Evolutionary conservation across 2,329 filamentous ascomycete genomes (phyloP).

Genomic region (Fusarium camptoceras): DNA sequence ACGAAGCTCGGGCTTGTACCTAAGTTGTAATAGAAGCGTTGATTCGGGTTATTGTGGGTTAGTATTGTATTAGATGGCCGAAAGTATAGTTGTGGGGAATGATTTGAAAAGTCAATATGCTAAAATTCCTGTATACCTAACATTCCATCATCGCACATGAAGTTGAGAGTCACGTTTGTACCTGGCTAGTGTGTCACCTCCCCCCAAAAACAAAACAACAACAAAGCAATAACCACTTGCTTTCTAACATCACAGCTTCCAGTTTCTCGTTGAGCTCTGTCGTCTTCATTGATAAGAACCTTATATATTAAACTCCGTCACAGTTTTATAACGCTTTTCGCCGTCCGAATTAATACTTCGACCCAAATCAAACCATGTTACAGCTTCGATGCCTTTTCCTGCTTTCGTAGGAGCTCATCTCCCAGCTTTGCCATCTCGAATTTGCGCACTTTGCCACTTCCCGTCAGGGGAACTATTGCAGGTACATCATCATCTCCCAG

Average conservation of each 20-base stretch:
- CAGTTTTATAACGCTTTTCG: conserved; percentile 4
- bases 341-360: neutral
- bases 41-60: neutral
- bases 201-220: neutral
- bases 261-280: neutral
- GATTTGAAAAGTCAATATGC: neutral
- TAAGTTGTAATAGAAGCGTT: conserved; percentile 58
- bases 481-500: conserved; percentile 72
- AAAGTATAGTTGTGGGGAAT: neutral
- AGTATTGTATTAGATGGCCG: neutral
- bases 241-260: neutral
- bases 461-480: conserved; percentile 70
- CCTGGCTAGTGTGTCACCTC: neutral
- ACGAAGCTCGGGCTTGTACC: conserved; percentile 65
- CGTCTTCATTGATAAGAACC: neutral
- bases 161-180: neutral
- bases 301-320: neutral
- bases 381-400: conserved; percentile 59
- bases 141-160: neutral
- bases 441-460: conserved; percentile 78
- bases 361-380: conserved; percentile 41
- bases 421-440: conserved; percentile 70
- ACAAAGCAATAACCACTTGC: neutral
- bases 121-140: neutral
- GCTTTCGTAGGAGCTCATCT: conserved; percentile 65